Evolutionary conservation across 371 early-diverging fungal species (phyloP).

Genomic region (Lichtheimia hyalospora): DNA sequence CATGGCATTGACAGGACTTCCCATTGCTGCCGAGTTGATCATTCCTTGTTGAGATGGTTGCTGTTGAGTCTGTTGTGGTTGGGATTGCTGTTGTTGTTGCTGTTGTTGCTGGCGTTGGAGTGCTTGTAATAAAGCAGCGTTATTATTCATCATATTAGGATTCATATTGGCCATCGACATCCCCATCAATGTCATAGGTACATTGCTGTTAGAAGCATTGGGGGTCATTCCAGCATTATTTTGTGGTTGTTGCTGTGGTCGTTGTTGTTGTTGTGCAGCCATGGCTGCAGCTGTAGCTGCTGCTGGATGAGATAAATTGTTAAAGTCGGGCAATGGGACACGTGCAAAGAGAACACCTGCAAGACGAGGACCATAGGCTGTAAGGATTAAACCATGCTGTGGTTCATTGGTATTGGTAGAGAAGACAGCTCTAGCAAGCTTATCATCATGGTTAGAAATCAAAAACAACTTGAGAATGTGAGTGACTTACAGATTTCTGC

Average conservation of each 20-base stretch:
- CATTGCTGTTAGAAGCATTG: background rate
- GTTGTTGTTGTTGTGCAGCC: slow-evolving; percentile 20
- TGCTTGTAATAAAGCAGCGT: background rate
- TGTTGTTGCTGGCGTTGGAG: slow-evolving; percentile 7
- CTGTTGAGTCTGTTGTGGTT: background rate
- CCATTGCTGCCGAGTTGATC: background rate
- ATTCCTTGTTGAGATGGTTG: slow-evolving; percentile 5
- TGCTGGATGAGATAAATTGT: slow-evolving; percentile 8
- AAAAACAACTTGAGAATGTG: background rate
- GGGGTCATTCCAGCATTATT: background rate
- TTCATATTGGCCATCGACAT: slow-evolving; percentile 4
- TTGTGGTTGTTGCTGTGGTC: slow-evolving; percentile 25
- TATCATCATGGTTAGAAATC: background rate
- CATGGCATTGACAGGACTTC: slow-evolving; percentile 1
- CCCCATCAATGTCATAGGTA: slow-evolving; percentile 1
- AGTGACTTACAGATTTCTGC: slow-evolving; percentile 49
- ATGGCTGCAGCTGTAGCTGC: slow-evolving; percentile 8
- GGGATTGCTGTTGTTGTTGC: slow-evolving; percentile 4
- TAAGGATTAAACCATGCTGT: slow-evolving; percentile 49
- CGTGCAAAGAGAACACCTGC: slow-evolving; percentile 56
- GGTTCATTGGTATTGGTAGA: slow-evolving; percentile 31
- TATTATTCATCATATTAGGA: background rate
- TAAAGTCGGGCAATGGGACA: slow-evolving; percentile 51
- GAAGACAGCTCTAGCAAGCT: slow-evolving; percentile 49
- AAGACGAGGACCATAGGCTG: slow-evolving; percentile 42